These are phyloP conservation scores for Penicillium cinerascens DNA, from an alignment of 495 filamentous ascomycete genomes.

Conservation along the genomic window DNA sequence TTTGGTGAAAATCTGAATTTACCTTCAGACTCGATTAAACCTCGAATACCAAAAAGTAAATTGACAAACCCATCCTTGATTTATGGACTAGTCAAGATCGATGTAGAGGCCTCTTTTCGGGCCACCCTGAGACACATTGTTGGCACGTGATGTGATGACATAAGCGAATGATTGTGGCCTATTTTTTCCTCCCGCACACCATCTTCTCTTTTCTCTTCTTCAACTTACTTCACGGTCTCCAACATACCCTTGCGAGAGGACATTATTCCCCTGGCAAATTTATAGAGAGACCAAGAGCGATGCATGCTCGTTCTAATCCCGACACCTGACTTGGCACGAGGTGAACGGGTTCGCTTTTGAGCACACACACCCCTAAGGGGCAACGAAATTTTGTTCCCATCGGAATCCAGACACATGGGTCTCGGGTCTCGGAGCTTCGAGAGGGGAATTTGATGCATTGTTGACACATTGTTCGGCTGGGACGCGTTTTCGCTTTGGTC, in stretches of 20 bases:
- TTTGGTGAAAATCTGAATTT: too few species aligned
- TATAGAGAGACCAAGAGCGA: slow-evolving; percentile 47
- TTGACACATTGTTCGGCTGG: neutral
- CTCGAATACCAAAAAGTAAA: too few species aligned
- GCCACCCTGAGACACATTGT: neutral
- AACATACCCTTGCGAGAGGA: slow-evolving; percentile 40
- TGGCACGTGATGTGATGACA: slow-evolving; percentile 4
- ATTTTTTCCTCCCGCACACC: slow-evolving; percentile 7
- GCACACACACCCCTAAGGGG: slow-evolving; percentile 32
- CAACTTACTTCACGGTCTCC: slow-evolving; percentile 39
- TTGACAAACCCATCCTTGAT: too few species aligned
- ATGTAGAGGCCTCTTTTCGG: neutral
- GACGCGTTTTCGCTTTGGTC: neutral
- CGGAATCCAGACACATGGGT: neutral
- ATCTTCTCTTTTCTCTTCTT: slow-evolving; percentile 20
- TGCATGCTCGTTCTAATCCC: slow-evolving; percentile 49
- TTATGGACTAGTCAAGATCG: too few species aligned
- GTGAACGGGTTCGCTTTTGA: slow-evolving; percentile 51
- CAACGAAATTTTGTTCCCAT: neutral
- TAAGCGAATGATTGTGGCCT: neutral
- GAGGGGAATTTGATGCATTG: neutral
- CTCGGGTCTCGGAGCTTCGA: neutral
- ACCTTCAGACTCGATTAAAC: too few species aligned
- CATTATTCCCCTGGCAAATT: slow-evolving; percentile 27
- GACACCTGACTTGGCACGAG: slow-evolving; percentile 33